Base-by-base conservation (phyloP, 805 yeast species). In the Saturnispora sekii region DNA sequence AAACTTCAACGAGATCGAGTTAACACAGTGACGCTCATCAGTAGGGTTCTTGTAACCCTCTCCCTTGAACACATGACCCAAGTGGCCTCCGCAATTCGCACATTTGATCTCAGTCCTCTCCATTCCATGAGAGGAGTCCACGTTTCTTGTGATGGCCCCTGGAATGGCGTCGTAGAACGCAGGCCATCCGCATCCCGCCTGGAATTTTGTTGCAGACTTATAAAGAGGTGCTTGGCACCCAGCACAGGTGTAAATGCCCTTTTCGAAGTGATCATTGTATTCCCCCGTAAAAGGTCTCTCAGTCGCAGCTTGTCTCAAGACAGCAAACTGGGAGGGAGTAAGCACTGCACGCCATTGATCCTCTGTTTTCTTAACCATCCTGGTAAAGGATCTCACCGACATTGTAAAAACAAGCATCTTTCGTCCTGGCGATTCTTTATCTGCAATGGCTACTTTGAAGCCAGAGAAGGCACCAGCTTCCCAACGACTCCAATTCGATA, bases 181-280 rank as follows among this genome's bases (percentile, higher is more conserved):
- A 1, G 98, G 98, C 98, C 98, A 93, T 2, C 98, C 98, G 63
- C 98, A 93, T 44, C 87, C 87, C 10, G 95, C 77, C 47, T 82
- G 80, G 56, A 93, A 93, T 62, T 93, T 90, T 3, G 96, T 74
- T 30, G 72, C 67, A 28, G 95, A 79, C 48, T 73, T 73, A 63
- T 93, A 93, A 29, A 93, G 65, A 10, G 96, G 95, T 37, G 74
- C 67, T 41, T 70, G 72, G 64, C 98, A 93, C 5, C 82, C 97
- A 0, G 84, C 96, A 66, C 99, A 93, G 38, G 67, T 66, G 62
- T 88, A 93, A 2, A 75, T 66, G 1, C 97, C 97, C 2, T 52
- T 53, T 5, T 65, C 60, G 33, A 69, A 65, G 43, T 75, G 72
- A 17, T 68, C 61, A 38, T 67, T 65, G 59, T 80, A 83, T 55